phyloP scores from a whole-genome alignment of 768 basidiomycete genomes.

The Phanerodontia chrysosporium region DNA sequence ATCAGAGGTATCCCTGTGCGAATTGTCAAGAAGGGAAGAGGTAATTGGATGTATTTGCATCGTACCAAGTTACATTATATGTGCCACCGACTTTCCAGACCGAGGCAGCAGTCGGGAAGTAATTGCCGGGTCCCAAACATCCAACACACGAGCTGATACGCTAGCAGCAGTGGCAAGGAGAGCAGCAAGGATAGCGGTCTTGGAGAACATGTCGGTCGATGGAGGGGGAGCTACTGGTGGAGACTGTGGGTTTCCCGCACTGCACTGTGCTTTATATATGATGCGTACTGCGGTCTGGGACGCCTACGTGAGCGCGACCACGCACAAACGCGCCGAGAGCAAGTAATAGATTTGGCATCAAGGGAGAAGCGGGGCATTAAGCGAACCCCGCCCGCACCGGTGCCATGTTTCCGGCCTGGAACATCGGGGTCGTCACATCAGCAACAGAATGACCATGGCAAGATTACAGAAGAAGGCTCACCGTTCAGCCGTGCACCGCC shows the following conservation, averaged over 20 bases:
- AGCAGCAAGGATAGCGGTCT: slow-evolving; percentile 1
- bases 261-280: slow-evolving; percentile 3
- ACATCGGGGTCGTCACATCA: background rate
- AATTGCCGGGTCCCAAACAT: slow-evolving; percentile 40
- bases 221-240: background rate
- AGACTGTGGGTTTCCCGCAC: no score
- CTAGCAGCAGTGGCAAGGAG: background rate
- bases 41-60: no score
- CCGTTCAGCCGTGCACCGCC: no score
- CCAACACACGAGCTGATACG: background rate
- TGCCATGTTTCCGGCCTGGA: background rate
- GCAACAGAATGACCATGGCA: no score
- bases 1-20: slow-evolving; percentile 34
- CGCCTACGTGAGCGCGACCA: background rate
- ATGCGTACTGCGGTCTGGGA: background rate
- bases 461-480: no score
- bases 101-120: slow-evolving; percentile 29
- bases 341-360: background rate
- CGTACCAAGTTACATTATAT: slow-evolving; percentile 45
- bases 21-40: background rate
- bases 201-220: slow-evolving; percentile 6
- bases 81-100: slow-evolving; percentile 35
- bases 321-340: background rate
- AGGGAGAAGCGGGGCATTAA: background rate
- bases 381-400: background rate